These are phyloP conservation scores for Agaricus blazei DNA, from an alignment of 768 basidiomycete genomes.

Conservation along the genomic window DNA sequence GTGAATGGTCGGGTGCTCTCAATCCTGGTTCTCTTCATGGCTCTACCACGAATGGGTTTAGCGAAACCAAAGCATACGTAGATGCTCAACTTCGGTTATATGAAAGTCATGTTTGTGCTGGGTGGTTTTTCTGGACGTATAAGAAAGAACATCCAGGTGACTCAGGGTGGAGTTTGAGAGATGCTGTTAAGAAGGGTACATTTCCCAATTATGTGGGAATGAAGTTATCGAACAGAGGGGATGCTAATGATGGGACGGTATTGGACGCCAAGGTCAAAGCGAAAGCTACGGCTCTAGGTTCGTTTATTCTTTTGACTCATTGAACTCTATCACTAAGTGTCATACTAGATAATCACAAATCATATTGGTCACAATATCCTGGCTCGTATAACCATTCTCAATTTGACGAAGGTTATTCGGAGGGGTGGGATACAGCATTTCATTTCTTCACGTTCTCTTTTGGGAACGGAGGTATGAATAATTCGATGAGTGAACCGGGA, in stretches of 20 bases:
- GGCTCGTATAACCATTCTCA: conserved; percentile 64
- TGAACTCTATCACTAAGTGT: conserved; percentile 22
- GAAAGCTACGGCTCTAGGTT: conserved; percentile 13
- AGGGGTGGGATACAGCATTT: conserved; percentile 72
- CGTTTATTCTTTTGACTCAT: conserved; percentile 9
- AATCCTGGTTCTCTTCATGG: conserved; percentile 54
- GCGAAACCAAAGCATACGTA: conserved; percentile 44
- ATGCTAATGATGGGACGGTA: not conserved
- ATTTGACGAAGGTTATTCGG: conserved; percentile 58
- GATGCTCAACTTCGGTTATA: conserved; percentile 62
- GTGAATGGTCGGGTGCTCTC: conserved; percentile 77
- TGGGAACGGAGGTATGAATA: conserved; percentile 9
- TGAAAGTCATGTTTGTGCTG: conserved; percentile 51
- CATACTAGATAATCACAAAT: conserved; percentile 27
- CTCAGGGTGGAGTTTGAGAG: conserved; percentile 68
- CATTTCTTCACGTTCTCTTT: conserved; percentile 38
- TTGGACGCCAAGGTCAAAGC: not conserved
- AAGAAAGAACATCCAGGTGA: conserved; percentile 66
- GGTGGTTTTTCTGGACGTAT: conserved; percentile 85
- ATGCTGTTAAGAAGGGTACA: conserved; percentile 57
- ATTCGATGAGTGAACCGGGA: conserved; percentile 50
- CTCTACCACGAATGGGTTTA: conserved; percentile 10
- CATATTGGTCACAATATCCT: conserved; percentile 42
- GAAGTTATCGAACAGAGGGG: conserved; percentile 15
- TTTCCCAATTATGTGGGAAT: conserved; percentile 53